A percentile compares a stretch with the other conserved stretches of the same genome.
Evolutionary conservation across 306 rosid genomes (phyloP).

Genomic region (Echinosophora koreensis): DNA sequence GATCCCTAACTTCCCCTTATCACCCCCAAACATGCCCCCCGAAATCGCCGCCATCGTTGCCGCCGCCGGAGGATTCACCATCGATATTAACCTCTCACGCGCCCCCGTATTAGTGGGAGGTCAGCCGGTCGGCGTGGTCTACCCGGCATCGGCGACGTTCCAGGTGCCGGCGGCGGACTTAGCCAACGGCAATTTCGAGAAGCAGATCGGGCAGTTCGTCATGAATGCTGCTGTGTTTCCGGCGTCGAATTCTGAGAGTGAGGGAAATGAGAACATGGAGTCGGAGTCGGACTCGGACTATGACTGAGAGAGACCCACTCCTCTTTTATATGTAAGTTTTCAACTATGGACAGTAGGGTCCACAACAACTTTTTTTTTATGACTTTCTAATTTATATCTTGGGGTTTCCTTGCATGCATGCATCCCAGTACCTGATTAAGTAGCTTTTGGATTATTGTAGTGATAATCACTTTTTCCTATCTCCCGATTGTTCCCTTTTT

Average conservation of each 20-base stretch:
- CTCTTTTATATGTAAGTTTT: conserved; percentile 51
- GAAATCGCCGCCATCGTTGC: conserved; percentile 40
- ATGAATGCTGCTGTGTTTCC: conserved; percentile 87
- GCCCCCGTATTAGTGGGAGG: conserved; percentile 11
- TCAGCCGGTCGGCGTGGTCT: neutral
- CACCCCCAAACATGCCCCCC: conserved; percentile 30
- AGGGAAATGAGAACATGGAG: conserved; percentile 59
- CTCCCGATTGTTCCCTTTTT: too few species aligned
- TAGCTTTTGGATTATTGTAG: too few species aligned
- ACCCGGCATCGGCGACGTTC: conserved; percentile 17
- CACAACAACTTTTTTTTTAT: too few species aligned
- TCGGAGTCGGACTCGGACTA: conserved; percentile 55
- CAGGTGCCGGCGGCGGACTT: conserved; percentile 53
- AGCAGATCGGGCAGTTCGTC: conserved; percentile 79
- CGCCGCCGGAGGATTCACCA: neutral
- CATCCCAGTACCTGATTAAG: too few species aligned
- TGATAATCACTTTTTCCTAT: too few species aligned
- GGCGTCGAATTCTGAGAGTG: conserved; percentile 66
- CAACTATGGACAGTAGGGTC: too few species aligned
- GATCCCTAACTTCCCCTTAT: conserved; percentile 52
- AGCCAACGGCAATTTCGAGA: conserved; percentile 86
- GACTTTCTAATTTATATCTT: too few species aligned
- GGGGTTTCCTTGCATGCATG: too few species aligned
- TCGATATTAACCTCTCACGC: conserved; percentile 59
- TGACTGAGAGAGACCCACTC: conserved; percentile 58